phyloP scores from a whole-genome alignment of 2,329 filamentous ascomycete species.

The Macrophomina pseudophaseolina region DNA sequence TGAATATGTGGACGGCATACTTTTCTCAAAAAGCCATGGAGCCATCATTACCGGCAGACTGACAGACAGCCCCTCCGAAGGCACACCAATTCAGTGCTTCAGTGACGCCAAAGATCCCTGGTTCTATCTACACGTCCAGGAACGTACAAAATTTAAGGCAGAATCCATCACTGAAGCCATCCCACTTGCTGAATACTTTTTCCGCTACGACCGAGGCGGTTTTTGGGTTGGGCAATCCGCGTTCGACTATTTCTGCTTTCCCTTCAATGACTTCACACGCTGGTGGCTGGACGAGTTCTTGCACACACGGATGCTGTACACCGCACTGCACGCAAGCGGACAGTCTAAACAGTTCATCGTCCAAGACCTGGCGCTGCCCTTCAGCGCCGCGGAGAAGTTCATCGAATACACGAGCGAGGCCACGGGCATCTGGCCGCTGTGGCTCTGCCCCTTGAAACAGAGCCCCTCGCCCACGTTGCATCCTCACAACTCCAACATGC shows the following conservation, averaged over 20 bases:
- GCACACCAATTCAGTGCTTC: slow-evolving; percentile 10
- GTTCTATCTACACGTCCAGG: slow-evolving; percentile 55
- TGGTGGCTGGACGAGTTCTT: slow-evolving; percentile 66
- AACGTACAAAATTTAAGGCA: not conserved
- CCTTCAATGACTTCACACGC: slow-evolving; percentile 69
- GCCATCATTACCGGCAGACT: slow-evolving; percentile 53
- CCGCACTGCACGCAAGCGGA: slow-evolving; percentile 66
- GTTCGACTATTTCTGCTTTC: slow-evolving; percentile 66
- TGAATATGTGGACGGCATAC: slow-evolving; percentile 58
- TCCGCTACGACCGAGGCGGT: slow-evolving; percentile 71
- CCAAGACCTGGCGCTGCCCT: slow-evolving; percentile 64
- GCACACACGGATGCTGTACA: slow-evolving; percentile 69
- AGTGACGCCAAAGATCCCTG: slow-evolving; percentile 49
- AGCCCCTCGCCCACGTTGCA: not conserved
- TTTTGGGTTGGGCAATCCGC: slow-evolving; percentile 67
- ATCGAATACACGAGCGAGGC: slow-evolving; percentile 49
- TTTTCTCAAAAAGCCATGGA: slow-evolving; percentile 51
- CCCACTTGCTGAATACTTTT: slow-evolving; percentile 69
- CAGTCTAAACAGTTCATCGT: slow-evolving; percentile 66
- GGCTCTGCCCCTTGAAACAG: slow-evolving; percentile 52
- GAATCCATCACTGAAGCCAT: slow-evolving; percentile 57
- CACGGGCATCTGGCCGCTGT: slow-evolving; percentile 53
- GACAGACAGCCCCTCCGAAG: slow-evolving; percentile 31
- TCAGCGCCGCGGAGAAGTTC: slow-evolving; percentile 49
- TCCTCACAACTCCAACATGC: slow-evolving; percentile 36